phyloP scores from a whole-genome alignment of 129 eudicot genomes.

The Logfia minima region DNA sequence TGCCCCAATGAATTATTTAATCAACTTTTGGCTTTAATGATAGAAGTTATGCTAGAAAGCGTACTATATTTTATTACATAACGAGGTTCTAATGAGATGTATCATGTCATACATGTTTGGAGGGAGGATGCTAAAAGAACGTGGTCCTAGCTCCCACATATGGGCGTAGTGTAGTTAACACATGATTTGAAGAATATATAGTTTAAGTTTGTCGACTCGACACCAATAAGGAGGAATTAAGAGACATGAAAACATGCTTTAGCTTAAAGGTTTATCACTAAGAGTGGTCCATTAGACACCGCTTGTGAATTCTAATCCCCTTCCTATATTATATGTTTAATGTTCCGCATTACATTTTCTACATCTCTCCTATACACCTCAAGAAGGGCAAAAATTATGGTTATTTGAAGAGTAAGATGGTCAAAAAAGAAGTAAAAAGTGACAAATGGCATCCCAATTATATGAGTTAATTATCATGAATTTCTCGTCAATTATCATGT shows the following conservation, averaged over 20 bases:
- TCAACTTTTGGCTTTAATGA: conserved; percentile 16
- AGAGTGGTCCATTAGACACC: conserved; percentile 38
- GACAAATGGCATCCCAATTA: no score
- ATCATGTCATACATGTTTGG: conserved; percentile 23
- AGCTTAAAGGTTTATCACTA: conserved; percentile 39
- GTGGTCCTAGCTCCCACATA: conserved; percentile 30
- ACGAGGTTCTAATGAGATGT: conserved; percentile 3
- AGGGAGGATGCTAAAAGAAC: conserved; percentile 11
- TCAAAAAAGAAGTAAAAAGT: no score
- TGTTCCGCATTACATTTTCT: not conserved
- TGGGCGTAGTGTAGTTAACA: conserved; percentile 21
- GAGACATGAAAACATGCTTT: conserved; percentile 48
- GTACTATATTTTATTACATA: not conserved
- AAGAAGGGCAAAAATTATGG: no score
- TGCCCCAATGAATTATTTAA: conserved; percentile 10
- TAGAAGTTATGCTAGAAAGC: not conserved
- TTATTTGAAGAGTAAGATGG: no score
- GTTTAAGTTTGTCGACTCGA: conserved; percentile 24
- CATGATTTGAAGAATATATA: conserved; percentile 28
- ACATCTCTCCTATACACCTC: no score
- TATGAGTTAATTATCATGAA: no score
- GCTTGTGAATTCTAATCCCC: conserved; percentile 20
- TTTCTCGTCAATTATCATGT: no score
- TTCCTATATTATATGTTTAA: conserved; percentile 15
- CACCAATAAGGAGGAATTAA: conserved; percentile 30